Percentiles rank a stretch among this genome's conserved stretches.
Conservation (phyloP, 225 moss, liverwort and hornwort genomes). For the Polytrichum formosum region DNA sequence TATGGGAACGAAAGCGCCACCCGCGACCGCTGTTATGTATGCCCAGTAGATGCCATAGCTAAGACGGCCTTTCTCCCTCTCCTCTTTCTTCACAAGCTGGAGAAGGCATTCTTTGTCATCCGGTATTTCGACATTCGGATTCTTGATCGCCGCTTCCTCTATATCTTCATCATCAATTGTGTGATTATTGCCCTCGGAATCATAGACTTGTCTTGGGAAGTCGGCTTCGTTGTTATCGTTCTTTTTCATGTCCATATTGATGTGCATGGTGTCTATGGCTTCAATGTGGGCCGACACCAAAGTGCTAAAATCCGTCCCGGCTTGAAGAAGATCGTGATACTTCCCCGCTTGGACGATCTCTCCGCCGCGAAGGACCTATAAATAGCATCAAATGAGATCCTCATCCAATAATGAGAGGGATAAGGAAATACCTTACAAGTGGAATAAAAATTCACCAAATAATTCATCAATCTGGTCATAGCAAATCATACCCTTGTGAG, state of each 20-base stretch:
- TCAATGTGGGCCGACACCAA: slow-evolving; percentile 48
- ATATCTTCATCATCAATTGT: not conserved
- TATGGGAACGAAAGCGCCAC: slow-evolving; percentile 41
- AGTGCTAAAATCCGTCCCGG: slow-evolving; percentile 51
- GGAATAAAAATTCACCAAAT: too few relatives aligned
- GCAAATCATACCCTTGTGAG: too few relatives aligned
- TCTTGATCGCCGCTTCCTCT: not conserved
- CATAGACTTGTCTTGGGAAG: not conserved
- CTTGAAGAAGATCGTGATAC: slow-evolving; percentile 57
- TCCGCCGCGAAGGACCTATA: slow-evolving; percentile 55
- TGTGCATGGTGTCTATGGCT: slow-evolving; percentile 36
- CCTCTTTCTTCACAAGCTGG: slow-evolving; percentile 34
- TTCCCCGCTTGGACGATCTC: slow-evolving; percentile 68
- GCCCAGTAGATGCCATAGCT: slow-evolving; percentile 40
- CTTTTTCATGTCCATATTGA: not conserved
- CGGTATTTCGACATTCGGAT: not conserved
- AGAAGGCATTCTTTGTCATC: not conserved
- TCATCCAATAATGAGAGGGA: not conserved
- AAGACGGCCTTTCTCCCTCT: slow-evolving; percentile 30
- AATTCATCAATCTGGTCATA: too few relatives aligned
- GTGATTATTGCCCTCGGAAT: not conserved
- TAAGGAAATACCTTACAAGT: not conserved
- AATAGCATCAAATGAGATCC: not conserved
- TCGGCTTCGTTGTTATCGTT: not conserved
- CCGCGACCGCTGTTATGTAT: slow-evolving; percentile 33